A percentile compares a stretch with the other conserved stretches of the same genome.
phyloP scores from a whole-genome alignment of 2,329 filamentous ascomycete species.

The Elsinoe necatrix region DNA sequence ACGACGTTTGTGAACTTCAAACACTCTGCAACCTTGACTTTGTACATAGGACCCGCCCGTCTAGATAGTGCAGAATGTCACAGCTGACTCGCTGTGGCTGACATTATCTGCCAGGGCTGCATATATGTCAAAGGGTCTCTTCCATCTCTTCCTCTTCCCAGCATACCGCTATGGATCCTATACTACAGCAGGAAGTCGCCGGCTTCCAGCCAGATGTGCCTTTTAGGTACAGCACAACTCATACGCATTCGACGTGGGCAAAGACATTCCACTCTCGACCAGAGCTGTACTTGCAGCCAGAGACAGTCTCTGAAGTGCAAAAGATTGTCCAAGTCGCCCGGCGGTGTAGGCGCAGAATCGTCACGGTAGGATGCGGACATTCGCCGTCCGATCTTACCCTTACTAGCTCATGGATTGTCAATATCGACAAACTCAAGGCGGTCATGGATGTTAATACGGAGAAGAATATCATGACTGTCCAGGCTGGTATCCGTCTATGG shows the following conservation, averaged over 20 bases:
- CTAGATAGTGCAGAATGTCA: not conserved
- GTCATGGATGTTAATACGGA: constrained; percentile 62
- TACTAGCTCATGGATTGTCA: constrained; percentile 89
- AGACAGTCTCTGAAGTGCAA: constrained; percentile 70
- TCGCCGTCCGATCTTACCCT: constrained; percentile 88
- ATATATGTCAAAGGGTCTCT: not conserved
- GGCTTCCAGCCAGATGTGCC: constrained; percentile 55
- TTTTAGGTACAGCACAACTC: constrained; percentile 64
- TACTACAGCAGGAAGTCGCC: constrained; percentile 20
- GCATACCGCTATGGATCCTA: constrained; percentile 5
- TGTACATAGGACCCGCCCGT: not conserved
- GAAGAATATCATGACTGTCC: constrained; percentile 61
- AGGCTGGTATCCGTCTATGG: constrained; percentile 81
- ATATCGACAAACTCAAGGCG: constrained; percentile 73
- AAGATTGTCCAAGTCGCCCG: constrained; percentile 75
- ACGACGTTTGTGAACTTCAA: not conserved
- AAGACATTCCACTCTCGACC: constrained; percentile 82
- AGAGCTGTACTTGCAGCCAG: constrained; percentile 83
- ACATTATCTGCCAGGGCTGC: not conserved
- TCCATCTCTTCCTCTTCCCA: not conserved
- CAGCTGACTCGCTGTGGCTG: constrained; percentile 6
- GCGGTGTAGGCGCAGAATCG: constrained; percentile 69
- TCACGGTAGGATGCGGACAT: constrained; percentile 83
- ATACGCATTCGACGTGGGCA: constrained; percentile 89
- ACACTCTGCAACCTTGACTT: not conserved